Percentiles rank a stretch among this genome's conserved stretches.
Evolutionary conservation across 2,329 filamentous ascomycete species (phyloP).

Genomic region (Alternaria atra): DNA sequence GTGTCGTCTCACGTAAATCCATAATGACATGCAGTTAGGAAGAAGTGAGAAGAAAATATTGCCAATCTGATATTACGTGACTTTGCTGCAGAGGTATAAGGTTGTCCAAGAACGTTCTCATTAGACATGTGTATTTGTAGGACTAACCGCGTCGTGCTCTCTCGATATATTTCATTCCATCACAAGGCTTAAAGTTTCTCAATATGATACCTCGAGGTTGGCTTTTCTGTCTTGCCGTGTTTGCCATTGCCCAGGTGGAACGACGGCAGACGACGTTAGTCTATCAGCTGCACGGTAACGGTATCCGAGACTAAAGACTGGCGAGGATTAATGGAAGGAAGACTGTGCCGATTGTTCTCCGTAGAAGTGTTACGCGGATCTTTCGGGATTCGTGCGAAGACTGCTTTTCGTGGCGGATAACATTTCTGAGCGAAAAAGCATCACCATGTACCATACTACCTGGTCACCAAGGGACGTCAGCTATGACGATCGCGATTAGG

Average conservation of each 20-base stretch:
- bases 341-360: background rate
- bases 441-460: background rate
- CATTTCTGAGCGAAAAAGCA: background rate
- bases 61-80: too few species aligned
- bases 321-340: background rate
- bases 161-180: too few species aligned
- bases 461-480: background rate
- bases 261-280: background rate
- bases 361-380: background rate
- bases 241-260: background rate
- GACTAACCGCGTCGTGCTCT: too few species aligned
- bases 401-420: background rate
- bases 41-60: too few species aligned
- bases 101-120: too few species aligned
- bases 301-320: background rate
- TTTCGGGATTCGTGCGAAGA: background rate
- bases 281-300: background rate
- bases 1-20: too few species aligned
- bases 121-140: too few species aligned
- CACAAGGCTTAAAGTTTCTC: too few species aligned
- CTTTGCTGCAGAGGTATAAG: too few species aligned
- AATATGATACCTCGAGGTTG: background rate
- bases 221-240: background rate
- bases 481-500: background rate
- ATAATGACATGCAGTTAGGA: too few species aligned